phyloP scores from a whole-genome alignment of 2,329 filamentous ascomycete genomes.

The Pyrenochaeta sp. region DNA sequence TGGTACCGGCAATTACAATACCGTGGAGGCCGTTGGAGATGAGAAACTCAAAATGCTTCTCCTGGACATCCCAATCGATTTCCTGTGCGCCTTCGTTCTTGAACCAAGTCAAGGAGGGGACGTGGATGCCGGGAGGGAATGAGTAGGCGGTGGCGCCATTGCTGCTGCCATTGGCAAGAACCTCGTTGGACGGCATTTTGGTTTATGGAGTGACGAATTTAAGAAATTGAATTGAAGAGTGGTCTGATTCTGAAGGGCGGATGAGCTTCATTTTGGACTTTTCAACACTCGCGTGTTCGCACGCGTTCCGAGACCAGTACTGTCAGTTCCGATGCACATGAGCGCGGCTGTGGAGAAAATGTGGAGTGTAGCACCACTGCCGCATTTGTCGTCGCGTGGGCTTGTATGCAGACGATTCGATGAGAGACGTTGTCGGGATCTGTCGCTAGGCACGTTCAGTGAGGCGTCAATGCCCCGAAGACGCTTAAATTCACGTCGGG shows the following conservation, averaged over 20 bases:
- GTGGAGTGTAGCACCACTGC: constrained; percentile 5
- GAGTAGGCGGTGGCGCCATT: constrained; percentile 41
- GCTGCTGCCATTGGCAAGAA: constrained; percentile 32
- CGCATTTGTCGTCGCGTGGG: constrained; percentile 7
- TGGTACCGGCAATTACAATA: constrained; percentile 55
- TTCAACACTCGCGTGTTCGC: constrained; percentile 12
- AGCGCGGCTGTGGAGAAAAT: constrained; percentile 9
- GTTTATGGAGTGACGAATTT: not conserved
- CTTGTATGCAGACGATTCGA: constrained; percentile 16
- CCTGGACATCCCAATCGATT: constrained; percentile 64
- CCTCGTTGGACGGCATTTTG: constrained; percentile 40
- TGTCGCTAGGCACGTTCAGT: too few relatives aligned
- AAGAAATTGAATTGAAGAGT: not conserved
- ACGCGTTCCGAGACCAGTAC: constrained; percentile 26
- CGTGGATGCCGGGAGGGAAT: constrained; percentile 62
- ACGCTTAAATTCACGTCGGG: too few relatives aligned
- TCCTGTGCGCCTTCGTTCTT: constrained; percentile 56
- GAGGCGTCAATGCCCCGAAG: too few relatives aligned
- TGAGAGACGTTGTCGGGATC: constrained; percentile 5
- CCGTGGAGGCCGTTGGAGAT: constrained; percentile 62
- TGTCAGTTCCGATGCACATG: constrained; percentile 24
- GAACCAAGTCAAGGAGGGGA: constrained; percentile 66
- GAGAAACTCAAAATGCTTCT: constrained; percentile 62
- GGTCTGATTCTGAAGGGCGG: constrained; percentile 13
- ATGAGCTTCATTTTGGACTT: constrained; percentile 21